These are phyloP conservation scores for Camellia sinensis DNA, from an alignment of 148 eudicot species.

Conservation along the genomic window DNA sequence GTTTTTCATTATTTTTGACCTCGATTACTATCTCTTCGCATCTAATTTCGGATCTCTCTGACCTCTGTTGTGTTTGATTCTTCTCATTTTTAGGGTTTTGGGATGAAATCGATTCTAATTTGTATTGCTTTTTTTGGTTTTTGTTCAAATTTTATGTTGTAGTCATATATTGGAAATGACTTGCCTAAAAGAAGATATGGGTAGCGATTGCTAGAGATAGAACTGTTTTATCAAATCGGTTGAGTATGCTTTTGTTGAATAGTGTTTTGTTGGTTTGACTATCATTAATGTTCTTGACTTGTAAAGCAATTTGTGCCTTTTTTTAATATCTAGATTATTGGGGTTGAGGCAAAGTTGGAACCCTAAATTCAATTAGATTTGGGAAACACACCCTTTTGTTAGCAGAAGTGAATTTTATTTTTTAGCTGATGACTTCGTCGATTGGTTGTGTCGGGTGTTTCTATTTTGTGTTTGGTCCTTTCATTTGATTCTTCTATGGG, in stretches of 20 bases:
- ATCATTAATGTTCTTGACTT: slow-evolving; percentile 16
- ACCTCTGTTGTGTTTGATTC: slow-evolving; percentile 22
- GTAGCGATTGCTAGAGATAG: neutral
- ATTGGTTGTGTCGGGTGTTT: neutral
- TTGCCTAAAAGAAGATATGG: neutral
- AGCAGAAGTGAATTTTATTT: neutral
- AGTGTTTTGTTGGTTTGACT: slow-evolving; percentile 7
- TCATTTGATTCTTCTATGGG: neutral
- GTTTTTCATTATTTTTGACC: slow-evolving; percentile 17
- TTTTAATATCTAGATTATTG: neutral
- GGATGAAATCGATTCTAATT: slow-evolving; percentile 6
- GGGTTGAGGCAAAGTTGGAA: neutral
- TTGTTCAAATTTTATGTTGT: neutral
- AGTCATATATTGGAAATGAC: neutral
- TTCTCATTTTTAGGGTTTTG: slow-evolving; percentile 23
- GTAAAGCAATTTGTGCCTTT: neutral
- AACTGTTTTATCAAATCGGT: slow-evolving; percentile 7
- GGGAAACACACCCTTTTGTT: neutral
- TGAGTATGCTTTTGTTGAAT: slow-evolving; percentile 1
- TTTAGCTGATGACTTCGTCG: neutral
- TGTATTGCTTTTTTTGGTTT: neutral
- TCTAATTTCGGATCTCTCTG: slow-evolving; percentile 50
- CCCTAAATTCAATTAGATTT: neutral
- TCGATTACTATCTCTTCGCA: slow-evolving; percentile 23
- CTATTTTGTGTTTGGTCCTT: neutral